phyloP scores from a whole-genome alignment of 2,329 filamentous ascomycete genomes.

The Ceratocystis ficicola region DNA sequence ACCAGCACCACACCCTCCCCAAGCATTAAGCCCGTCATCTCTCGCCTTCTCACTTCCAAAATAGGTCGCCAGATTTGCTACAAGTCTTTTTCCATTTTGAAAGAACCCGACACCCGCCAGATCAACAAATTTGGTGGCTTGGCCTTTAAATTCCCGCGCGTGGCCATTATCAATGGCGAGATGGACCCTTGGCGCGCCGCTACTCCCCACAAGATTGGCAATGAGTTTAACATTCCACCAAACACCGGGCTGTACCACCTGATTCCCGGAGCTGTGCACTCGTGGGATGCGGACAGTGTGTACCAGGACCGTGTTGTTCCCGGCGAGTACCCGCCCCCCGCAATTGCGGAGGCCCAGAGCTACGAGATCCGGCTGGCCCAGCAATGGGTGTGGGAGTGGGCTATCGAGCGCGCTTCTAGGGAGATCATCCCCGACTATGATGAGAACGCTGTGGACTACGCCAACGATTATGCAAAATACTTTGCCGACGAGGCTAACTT shows the following conservation, averaged over 20 bases:
- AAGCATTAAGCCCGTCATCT: conserved; percentile 55
- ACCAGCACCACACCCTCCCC: conserved; percentile 58
- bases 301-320: conserved; percentile 47
- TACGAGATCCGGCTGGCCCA: conserved; percentile 50
- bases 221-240: conserved; percentile 46
- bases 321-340: conserved; percentile 42
- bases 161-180: conserved; percentile 67
- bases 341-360: conserved; percentile 47
- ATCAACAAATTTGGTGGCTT: conserved; percentile 71
- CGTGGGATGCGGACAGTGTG: conserved; percentile 67
- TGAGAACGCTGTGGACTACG: too few species aligned
- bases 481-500: too few species aligned
- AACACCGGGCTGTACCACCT: conserved; percentile 57
- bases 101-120: conserved; percentile 47
- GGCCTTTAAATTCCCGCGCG: conserved; percentile 57
- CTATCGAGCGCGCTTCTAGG: conserved; percentile 22
- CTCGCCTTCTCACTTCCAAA: conserved; percentile 53
- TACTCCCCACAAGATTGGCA: conserved; percentile 54
- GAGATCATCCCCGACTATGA: neutral
- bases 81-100: conserved; percentile 56
- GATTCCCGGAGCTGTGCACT: conserved; percentile 63
- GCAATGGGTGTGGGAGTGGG: conserved; percentile 55
- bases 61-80: conserved; percentile 52
- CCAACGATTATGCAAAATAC: too few species aligned
- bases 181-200: conserved; percentile 70